phyloP scores from a whole-genome alignment of 352 stramenopile genomes.

The Phytophthora aleatoria region DNA sequence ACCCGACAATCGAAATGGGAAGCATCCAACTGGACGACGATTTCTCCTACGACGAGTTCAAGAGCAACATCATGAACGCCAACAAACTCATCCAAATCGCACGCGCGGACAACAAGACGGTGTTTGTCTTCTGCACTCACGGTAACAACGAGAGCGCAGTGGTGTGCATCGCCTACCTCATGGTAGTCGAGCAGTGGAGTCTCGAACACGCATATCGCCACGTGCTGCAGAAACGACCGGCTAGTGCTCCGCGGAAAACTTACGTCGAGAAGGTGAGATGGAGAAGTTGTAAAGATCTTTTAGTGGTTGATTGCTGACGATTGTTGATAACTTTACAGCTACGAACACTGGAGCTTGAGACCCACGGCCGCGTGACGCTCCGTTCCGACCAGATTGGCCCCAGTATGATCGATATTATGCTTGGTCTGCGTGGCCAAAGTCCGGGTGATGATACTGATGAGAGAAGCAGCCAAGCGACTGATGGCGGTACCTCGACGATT shows the following conservation, averaged over 20 bases:
- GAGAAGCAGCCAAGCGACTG: slow-evolving; percentile 49
- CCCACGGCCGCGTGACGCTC: slow-evolving; percentile 65
- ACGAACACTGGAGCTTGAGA: slow-evolving; percentile 54
- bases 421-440: slow-evolving; percentile 54
- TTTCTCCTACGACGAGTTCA: slow-evolving; percentile 65
- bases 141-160: slow-evolving; percentile 76
- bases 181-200: slow-evolving; percentile 62
- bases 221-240: slow-evolving; percentile 59
- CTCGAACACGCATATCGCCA: slow-evolving; percentile 68
- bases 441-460: slow-evolving; percentile 47
- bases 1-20: slow-evolving; percentile 36
- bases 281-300: background rate
- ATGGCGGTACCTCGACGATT: slow-evolving; percentile 43
- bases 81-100: slow-evolving; percentile 57
- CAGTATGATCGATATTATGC: slow-evolving; percentile 82
- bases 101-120: slow-evolving; percentile 44
- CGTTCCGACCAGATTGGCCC: slow-evolving; percentile 62
- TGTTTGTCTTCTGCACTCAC: slow-evolving; percentile 77
- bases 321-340: slow-evolving; percentile 39
- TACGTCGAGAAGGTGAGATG: slow-evolving; percentile 70
- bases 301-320: background rate
- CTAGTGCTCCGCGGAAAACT: slow-evolving; percentile 59
- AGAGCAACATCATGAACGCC: slow-evolving; percentile 38
- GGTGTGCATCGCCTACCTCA: slow-evolving; percentile 69
- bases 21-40: slow-evolving; percentile 71